These are phyloP conservation scores for Tanacetum coccineum DNA, from an alignment of 129 eudicot genomes.

Conservation along the genomic window DNA sequence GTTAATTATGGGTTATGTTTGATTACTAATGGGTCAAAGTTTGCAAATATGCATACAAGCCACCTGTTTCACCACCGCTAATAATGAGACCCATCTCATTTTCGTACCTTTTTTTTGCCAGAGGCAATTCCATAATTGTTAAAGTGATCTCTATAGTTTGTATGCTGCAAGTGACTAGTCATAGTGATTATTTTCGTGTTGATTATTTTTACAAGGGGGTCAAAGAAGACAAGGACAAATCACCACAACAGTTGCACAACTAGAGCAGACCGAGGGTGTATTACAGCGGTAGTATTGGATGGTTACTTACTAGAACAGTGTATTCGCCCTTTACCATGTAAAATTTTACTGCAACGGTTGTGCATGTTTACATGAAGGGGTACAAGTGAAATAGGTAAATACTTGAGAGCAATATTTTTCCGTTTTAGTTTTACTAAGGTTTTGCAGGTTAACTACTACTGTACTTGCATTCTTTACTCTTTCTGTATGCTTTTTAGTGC, in stretches of 20 bases:
- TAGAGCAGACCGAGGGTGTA: neutral
- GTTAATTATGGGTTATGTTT: neutral
- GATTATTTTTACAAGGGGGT: conserved; percentile 6
- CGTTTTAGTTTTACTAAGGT: neutral
- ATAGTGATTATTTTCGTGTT: neutral
- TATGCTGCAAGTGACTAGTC: neutral
- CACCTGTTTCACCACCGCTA: neutral
- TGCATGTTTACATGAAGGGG: conserved; percentile 1
- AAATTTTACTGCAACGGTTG: neutral
- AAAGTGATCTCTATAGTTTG: neutral
- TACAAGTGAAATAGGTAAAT: neutral
- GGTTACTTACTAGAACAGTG: neutral
- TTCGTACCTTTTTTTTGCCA: neutral
- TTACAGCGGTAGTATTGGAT: neutral
- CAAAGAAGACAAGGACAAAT: conserved; percentile 21
- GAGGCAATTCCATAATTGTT: neutral
- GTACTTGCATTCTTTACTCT: neutral
- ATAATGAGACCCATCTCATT: neutral
- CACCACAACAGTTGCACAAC: neutral
- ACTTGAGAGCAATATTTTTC: neutral
- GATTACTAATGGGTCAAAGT: neutral
- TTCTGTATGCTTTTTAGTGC: neutral
- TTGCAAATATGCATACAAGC: neutral
- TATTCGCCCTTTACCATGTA: conserved; percentile 1
- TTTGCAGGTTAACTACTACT: neutral